phyloP scores from a whole-genome alignment of 306 rosid genomes.

The Lithocarpus polystachyus region DNA sequence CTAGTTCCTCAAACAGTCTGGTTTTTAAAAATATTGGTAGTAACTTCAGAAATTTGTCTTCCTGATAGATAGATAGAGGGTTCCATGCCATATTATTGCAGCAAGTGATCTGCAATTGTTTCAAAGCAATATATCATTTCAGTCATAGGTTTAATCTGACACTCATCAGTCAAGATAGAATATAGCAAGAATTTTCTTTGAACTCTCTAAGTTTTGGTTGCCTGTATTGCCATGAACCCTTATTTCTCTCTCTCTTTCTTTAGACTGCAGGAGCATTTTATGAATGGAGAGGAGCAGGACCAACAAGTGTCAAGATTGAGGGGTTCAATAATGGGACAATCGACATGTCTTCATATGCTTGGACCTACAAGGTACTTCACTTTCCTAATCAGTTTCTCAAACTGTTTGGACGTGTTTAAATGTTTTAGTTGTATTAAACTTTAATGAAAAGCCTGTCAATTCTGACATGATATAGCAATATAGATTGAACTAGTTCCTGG shows the following conservation, averaged over 20 bases:
- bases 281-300: conserved; percentile 87
- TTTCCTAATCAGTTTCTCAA: neutral
- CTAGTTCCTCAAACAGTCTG: no score
- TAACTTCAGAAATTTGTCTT: neutral
- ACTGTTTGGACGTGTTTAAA: neutral
- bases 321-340: conserved; percentile 68
- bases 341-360: conserved; percentile 67
- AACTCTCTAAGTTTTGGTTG: conserved; percentile 1
- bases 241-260: neutral
- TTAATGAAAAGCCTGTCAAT: neutral
- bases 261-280: conserved; percentile 90
- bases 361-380: conserved; percentile 77
- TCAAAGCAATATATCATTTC: neutral
- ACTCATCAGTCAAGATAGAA: neutral
- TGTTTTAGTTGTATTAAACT: neutral
- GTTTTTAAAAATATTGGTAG: no score
- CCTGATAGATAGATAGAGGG: neutral
- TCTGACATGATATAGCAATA: neutral
- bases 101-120: neutral
- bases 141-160: neutral
- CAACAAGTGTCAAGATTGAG: conserved; percentile 56
- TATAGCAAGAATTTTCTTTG: conserved; percentile 2
- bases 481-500: neutral
- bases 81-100: neutral
- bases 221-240: conserved; percentile 14